phyloP scores from a whole-genome alignment of 2,329 filamentous ascomycete genomes.

The Colletotrichum echinochloae region DNA sequence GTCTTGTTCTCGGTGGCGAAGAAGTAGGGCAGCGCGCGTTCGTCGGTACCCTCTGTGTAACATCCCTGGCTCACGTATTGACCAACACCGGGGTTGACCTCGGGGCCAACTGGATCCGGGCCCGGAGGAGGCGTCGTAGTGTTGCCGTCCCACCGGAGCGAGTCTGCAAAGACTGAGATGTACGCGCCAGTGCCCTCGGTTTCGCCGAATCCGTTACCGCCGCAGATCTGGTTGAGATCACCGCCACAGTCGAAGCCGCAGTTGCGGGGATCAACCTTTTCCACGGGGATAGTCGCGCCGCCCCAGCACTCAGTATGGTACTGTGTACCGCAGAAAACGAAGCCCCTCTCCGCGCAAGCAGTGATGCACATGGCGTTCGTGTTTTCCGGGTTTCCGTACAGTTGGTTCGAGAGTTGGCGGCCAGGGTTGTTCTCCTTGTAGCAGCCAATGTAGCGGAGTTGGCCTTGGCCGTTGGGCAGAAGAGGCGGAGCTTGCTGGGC shows the following conservation, averaged over 20 bases:
- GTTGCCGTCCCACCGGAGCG: slow-evolving; percentile 47
- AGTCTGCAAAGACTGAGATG: slow-evolving; percentile 62
- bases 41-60: slow-evolving; percentile 43
- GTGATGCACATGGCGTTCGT: slow-evolving; percentile 60
- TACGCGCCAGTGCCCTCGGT: slow-evolving; percentile 50
- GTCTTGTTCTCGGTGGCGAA: slow-evolving; percentile 42
- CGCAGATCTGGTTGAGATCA: slow-evolving; percentile 63
- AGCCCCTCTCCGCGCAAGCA: slow-evolving; percentile 52
- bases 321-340: slow-evolving; percentile 61
- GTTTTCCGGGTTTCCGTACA: slow-evolving; percentile 56
- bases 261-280: slow-evolving; percentile 57
- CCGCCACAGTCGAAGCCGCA: slow-evolving; percentile 66
- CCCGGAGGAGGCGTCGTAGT: slow-evolving; percentile 42
- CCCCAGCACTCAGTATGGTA: slow-evolving; percentile 68
- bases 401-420: slow-evolving; percentile 59
- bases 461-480: slow-evolving; percentile 55
- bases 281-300: slow-evolving; percentile 59
- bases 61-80: slow-evolving; percentile 43
- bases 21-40: slow-evolving; percentile 42
- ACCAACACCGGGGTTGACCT: slow-evolving; percentile 53
- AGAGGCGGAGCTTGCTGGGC: slow-evolving; percentile 65
- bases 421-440: slow-evolving; percentile 67
- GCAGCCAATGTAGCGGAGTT: slow-evolving; percentile 67
- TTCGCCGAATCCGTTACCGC: slow-evolving; percentile 58
- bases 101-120: slow-evolving; percentile 43